Evolutionary conservation across 1,284 basidiomycete species (phyloP), one percentile per base, ranked within the genome.

Genomic region (Ceraceosorus guamensis): DNA sequence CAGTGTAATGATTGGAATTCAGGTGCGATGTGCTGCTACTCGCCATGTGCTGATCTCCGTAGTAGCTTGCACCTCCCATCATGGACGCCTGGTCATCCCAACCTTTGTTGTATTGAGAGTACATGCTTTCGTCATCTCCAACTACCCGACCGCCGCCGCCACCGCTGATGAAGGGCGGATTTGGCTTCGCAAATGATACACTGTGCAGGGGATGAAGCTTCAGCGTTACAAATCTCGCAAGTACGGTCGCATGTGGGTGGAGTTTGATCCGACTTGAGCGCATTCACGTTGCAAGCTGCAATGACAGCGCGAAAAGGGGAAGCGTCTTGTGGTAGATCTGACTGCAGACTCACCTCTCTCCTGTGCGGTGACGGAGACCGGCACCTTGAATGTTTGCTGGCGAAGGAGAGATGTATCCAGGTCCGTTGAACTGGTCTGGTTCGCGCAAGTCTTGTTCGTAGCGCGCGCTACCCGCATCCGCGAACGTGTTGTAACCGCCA

Each of bases 271-370:
- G 13, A 13, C 13, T n/a, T n/a, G n/a, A n/a, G n/a, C n/a, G n/a
- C n/a, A n/a, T n/a, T 52, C 39, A 31, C 31, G 48, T 50, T 41
- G 11, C 48, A 16, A 7, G 46, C 10, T n/a, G 18, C 46, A 50
- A 16, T 33, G 48, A 16, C 48, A 14, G 16, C 30, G 13, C 6
- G n/a, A 35, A 8, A 13, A 16, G 8, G 8, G 10, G 8, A 34
- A 7, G 18, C 32, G 8, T 48, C 18, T 34, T 48, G 10, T 34
- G 18, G 41, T 14, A 44, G 13, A 14, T 14, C n/a, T n/a, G n/a
- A 14, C n/a, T 44, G 41, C 14, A 32, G n/a, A 50, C 48, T 50
- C 48, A 50, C 48, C 48, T 50, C 11, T 50, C 48, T 50, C 48
- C 30, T 16, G 32, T 31, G 24, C 48, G 30, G 11, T 50, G 48